Conservation (phyloP, 108 stramenopile species). For the Nitzschia palea region DNA sequence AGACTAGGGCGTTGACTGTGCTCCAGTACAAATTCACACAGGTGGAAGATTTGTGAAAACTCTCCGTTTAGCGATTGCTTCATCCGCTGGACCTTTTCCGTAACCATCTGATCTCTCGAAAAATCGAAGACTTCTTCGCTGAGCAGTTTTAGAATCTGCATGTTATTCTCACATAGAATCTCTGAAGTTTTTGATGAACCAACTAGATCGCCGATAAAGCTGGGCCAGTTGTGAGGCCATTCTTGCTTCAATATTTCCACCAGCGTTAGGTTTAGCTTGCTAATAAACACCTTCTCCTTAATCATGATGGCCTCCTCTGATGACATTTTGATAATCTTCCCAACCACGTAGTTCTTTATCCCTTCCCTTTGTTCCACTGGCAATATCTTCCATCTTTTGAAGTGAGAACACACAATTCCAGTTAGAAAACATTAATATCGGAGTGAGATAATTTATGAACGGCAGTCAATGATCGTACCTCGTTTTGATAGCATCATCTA, state of each 20-base stretch:
- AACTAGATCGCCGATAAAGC: conserved; percentile 97
- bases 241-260: conserved; percentile 99
- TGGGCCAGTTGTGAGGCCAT: conserved; percentile 99
- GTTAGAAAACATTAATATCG: too few species aligned
- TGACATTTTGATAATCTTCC: conserved; percentile 93
- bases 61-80: conserved; percentile 92
- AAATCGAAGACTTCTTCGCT: conserved; percentile 99
- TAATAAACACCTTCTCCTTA: conserved; percentile 71
- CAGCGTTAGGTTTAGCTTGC: conserved; percentile 94
- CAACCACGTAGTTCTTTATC: conserved; percentile 96
- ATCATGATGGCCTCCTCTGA: conserved; percentile 59
- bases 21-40: conserved; percentile 96
- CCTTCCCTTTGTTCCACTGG: conserved; percentile 93
- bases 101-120: conserved; percentile 94
- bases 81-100: conserved; percentile 88
- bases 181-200: conserved; percentile 88
- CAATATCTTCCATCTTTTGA: conserved; percentile 87
- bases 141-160: conserved; percentile 97
- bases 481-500: conserved; percentile 87
- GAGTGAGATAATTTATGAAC: too few species aligned
- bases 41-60: conserved; percentile 94
- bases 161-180: conserved; percentile 99
- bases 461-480: too few species aligned
- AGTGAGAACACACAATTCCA: too few species aligned
- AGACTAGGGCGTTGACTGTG: conserved; percentile 82